phyloP scores from a whole-genome alignment of 2,329 filamentous ascomycete genomes.

The Aureobasidium vineae region DNA sequence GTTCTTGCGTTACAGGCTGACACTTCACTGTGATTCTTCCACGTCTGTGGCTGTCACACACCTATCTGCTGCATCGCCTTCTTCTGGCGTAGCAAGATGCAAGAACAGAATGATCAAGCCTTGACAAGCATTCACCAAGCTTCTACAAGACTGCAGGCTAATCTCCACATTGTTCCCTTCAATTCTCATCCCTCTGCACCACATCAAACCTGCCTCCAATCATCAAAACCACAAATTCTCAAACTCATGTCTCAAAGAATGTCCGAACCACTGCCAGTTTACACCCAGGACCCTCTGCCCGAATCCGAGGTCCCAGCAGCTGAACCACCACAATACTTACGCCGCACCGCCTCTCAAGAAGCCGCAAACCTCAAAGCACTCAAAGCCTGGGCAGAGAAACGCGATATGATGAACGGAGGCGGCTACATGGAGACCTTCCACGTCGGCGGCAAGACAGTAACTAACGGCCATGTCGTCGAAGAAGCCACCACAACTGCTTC shows the following conservation, averaged over 20 bases:
- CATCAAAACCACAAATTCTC: neutral
- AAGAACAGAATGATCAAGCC: neutral
- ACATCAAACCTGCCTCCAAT: neutral
- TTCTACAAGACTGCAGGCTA: slow-evolving; percentile 2
- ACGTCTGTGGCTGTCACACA: neutral
- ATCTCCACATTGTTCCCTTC: neutral
- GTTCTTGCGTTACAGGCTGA: neutral
- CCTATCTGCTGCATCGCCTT: neutral
- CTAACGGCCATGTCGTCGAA: neutral
- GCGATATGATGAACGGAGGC: slow-evolving; percentile 2
- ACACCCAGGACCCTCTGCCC: neutral
- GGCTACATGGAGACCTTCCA: slow-evolving; percentile 21
- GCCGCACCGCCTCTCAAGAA: slow-evolving; percentile 1
- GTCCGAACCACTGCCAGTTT: neutral
- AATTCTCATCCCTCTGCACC: neutral
- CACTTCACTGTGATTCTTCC: neutral
- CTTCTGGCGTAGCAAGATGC: neutral
- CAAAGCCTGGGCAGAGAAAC: slow-evolving; percentile 11
- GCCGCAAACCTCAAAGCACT: neutral
- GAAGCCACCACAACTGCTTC: neutral
- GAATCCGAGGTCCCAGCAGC: neutral
- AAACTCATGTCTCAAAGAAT: neutral
- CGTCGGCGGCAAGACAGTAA: slow-evolving; percentile 5
- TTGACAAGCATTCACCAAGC: slow-evolving; percentile 10
- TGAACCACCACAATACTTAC: slow-evolving; percentile 5